Evolutionary conservation across 2,329 filamentous ascomycete genomes (phyloP).

Genomic region (Claviceps pusilla): DNA sequence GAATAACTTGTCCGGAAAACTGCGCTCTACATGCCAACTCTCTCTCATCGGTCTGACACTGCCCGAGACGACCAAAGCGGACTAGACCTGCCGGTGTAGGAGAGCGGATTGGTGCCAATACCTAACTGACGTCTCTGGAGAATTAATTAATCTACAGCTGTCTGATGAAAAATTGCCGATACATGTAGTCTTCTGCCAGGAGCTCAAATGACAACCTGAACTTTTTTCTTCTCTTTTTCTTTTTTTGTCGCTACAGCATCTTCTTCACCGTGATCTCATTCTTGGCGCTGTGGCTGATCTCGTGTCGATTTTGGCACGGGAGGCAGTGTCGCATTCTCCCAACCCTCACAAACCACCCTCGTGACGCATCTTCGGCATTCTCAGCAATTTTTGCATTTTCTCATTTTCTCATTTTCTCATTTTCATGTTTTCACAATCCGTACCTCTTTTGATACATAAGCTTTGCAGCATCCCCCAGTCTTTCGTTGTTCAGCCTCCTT

Average conservation of each 20-base stretch:
- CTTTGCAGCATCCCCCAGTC: background rate
- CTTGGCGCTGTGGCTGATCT: background rate
- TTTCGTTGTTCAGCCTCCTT: background rate
- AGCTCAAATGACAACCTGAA: background rate
- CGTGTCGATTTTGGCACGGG: background rate
- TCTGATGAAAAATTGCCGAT: background rate
- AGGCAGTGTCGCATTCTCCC: conserved; percentile 3
- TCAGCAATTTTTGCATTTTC: background rate
- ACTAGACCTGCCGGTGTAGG: background rate
- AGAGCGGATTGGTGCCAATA: background rate
- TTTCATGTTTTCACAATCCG: background rate
- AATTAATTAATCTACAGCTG: background rate
- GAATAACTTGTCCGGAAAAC: background rate
- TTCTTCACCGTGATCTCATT: background rate
- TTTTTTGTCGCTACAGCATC: background rate
- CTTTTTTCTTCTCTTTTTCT: background rate
- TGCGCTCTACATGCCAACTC: too few species aligned
- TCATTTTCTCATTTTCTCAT: background rate
- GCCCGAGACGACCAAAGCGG: background rate
- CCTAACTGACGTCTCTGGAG: background rate
- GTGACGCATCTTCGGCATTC: background rate
- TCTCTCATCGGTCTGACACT: background rate
- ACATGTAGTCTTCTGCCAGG: background rate
- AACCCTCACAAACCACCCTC: background rate
- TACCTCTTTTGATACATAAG: background rate